Percentiles rank a stretch among this genome's conserved stretches.
These are phyloP conservation scores for Pulveroboletus ravenelii DNA, from an alignment of 768 basidiomycete genomes.

Conservation along the genomic window DNA sequence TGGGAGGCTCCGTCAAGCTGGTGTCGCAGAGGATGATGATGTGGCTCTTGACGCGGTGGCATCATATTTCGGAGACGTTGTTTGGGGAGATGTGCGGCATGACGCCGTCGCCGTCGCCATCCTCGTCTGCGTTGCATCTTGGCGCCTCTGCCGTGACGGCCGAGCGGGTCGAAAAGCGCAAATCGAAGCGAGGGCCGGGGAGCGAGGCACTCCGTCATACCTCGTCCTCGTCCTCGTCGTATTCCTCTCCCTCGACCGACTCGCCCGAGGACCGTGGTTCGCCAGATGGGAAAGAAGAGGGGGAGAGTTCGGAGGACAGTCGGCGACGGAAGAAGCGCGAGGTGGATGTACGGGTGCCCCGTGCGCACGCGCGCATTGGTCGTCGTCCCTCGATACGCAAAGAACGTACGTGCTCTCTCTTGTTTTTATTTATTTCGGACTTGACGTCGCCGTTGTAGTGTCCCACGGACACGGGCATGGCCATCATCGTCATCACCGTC, in stretches of 20 bases:
- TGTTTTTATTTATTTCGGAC: background rate
- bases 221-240: conserved; percentile 10
- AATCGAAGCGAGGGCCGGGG: conserved; percentile 4
- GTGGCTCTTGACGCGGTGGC: conserved; percentile 31
- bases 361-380: background rate
- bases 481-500: conserved; percentile 6
- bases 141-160: background rate
- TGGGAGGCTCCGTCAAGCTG: conserved; percentile 30
- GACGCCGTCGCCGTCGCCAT: conserved; percentile 9
- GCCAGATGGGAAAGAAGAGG: conserved; percentile 11
- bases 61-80: conserved; percentile 22
- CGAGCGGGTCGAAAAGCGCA: conserved; percentile 16
- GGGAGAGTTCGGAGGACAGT: conserved; percentile 7
- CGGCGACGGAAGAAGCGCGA: conserved; percentile 18
- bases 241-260: conserved; percentile 5
- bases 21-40: conserved; percentile 29
- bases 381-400: conserved; percentile 5
- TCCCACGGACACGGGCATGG: conserved; percentile 4
- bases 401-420: conserved; percentile 11
- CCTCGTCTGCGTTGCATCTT: background rate
- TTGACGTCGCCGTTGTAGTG: background rate
- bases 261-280: conserved; percentile 9
- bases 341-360: conserved; percentile 8
- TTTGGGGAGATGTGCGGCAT: conserved; percentile 25
- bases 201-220: background rate